phyloP scores from a whole-genome alignment of 371 early-diverging fungal species.

The Mortierella polycephala region DNA sequence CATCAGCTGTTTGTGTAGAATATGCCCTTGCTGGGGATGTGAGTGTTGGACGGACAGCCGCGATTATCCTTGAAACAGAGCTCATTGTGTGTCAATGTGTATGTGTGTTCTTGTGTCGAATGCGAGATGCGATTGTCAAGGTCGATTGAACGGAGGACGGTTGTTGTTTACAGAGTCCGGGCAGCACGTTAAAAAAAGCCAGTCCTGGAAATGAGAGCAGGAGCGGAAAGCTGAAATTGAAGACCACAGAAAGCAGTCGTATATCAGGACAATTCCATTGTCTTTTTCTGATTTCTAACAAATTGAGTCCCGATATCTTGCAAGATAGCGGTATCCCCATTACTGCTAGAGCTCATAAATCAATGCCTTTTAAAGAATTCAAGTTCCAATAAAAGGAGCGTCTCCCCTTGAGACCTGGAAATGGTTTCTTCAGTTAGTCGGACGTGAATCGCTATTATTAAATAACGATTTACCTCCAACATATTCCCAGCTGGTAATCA shows the following conservation, averaged over 20 bases:
- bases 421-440: slow-evolving; percentile 51
- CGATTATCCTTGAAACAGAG: slow-evolving; percentile 37
- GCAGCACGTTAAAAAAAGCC: no score
- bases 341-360: no score
- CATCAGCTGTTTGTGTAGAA: slow-evolving; percentile 17
- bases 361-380: background rate
- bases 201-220: no score
- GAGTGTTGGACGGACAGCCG: slow-evolving; percentile 26
- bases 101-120: background rate
- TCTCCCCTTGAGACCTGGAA: slow-evolving; percentile 11
- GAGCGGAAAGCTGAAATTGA: no score
- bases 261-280: no score
- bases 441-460: slow-evolving; percentile 55
- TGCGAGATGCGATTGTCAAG: background rate
- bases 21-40: slow-evolving; percentile 30
- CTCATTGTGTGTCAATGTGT: slow-evolving; percentile 24
- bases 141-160: background rate
- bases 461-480: slow-evolving; percentile 52
- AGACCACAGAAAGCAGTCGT: no score
- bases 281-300: no score
- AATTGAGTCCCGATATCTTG: no score
- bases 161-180: no score
- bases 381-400: background rate
- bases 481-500: slow-evolving; percentile 56
- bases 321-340: no score